These are phyloP conservation scores for Magnaporthales sp. DNA, from an alignment of 2,329 filamentous ascomycete species.

Conservation along the genomic window DNA sequence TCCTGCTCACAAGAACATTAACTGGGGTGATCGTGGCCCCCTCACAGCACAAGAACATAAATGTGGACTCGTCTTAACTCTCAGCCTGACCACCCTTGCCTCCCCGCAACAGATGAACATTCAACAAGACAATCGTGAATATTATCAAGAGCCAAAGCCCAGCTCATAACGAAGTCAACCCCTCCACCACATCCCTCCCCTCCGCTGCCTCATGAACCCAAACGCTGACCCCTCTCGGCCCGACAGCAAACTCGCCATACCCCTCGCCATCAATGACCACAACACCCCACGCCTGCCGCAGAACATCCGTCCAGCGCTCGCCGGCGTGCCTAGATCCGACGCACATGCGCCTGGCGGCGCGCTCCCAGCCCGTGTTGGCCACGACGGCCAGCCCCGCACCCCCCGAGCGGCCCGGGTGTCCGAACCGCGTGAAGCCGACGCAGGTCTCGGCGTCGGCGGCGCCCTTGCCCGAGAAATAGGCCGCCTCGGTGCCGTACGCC, in stretches of 20 bases:
- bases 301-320: slow-evolving; percentile 56
- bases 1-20: too few species aligned
- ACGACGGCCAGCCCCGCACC: slow-evolving; percentile 48
- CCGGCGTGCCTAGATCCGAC: slow-evolving; percentile 49
- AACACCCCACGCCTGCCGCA: slow-evolving; percentile 43
- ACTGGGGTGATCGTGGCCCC: too few species aligned
- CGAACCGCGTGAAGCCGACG: slow-evolving; percentile 47
- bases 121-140: too few species aligned
- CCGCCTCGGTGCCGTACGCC: slow-evolving; percentile 54
- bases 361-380: slow-evolving; percentile 41
- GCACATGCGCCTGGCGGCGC: slow-evolving; percentile 47
- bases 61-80: too few species aligned
- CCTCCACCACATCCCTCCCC: slow-evolving; percentile 29
- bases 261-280: slow-evolving; percentile 52
- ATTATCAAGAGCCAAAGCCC: background rate
- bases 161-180: background rate
- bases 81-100: background rate
- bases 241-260: slow-evolving; percentile 47
- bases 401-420: slow-evolving; percentile 35
- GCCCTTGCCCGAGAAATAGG: slow-evolving; percentile 39
- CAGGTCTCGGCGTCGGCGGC: slow-evolving; percentile 47
- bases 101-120: background rate
- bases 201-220: slow-evolving; percentile 50
- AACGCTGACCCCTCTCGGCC: slow-evolving; percentile 46
- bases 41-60: too few species aligned